Evolutionary conservation across 768 basidiomycete species (phyloP), one percentile per base, ranked within the genome.

Genomic region (Boletus sensibilis): DNA sequence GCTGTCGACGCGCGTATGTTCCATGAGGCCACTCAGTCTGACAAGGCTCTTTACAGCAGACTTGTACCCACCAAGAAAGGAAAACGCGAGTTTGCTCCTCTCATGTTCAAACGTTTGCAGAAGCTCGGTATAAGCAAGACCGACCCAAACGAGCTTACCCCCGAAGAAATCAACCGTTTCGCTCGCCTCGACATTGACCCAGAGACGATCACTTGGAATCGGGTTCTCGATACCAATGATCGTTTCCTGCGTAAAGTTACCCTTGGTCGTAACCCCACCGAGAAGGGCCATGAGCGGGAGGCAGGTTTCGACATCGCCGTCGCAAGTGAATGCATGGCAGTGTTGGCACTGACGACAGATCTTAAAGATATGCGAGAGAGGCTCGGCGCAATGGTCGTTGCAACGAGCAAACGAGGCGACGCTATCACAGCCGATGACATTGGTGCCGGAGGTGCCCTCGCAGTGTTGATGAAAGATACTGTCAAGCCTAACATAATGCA

Each of bases 401-500:
- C 92, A 6, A 92, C 94, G 3, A 90, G 89, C 77, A 95, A 91
- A 71, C 81, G 79, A 21, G 97, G 96, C 21, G 90, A 94, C 4
- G 85, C 95, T 27, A 80, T 99, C 73, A 99, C 96, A 37, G 94
- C 94, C 25, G 96, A 98, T 68, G 96, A 99, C 70, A 82, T 99
- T 50, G 96, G 96, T 62, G 92, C 90, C 62, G 89, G 93, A 59
- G 95, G 94, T 55, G 94, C 96, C 50, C 84, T 99, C 50, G 92
- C 96, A 14, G 95, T 98, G 50, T 82, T 99, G 60, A 90, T 99
- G 87, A 98, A 98, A 78, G 96, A 99, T 66, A 92, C 97, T 16
- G 94, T 99, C 78, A 99, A 98, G 77, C 96, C 96, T 23, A 99
- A 98, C 70, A 75, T 99, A 59, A 99, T 99, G 96, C 96, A 99